Evolutionary conservation across 2,329 filamentous ascomycete genomes (phyloP), one percentile per base, ranked within the genome.

Genomic region (Aspergillus brasiliensis): DNA sequence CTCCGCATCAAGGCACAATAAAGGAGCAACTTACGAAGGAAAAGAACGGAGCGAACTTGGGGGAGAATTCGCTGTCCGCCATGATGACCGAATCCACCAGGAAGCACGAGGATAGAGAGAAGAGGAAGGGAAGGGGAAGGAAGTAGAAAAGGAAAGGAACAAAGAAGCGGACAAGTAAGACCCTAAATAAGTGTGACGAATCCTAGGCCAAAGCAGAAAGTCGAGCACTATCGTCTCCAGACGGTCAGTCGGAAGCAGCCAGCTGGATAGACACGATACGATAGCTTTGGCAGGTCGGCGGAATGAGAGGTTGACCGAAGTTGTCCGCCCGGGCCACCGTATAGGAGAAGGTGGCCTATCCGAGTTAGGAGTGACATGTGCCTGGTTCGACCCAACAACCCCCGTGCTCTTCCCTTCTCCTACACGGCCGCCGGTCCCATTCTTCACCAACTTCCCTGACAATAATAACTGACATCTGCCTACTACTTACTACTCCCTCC

Each of bases 1-100:
- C 28, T 40, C 25, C 2, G 1, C 13, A 1, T 37, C 61, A 49
- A 58, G 63, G n/a, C 11, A 51, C 15, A 27, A 13, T 51, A 38
- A 19, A 49, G 49, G 53, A 5, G 34, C 13, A 40, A 81, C 83
- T 75, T 78, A 87, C 85, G 83, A 89, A 88, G 75, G 86, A 86
- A 71, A 89, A 82, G 79, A 89, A 89, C 51, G 86, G 86, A 70
- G 86, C 86, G 71, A 88, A 88, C 75, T 84, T 85, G 66, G 86
- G 86, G 59, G 85, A 77, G 62, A 82, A 75, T 61, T 84, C 82
- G 63, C 79, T 83, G 62, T 77, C 77, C 51, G 74, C 72, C 77
- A 80, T 79, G 61, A 59, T 78, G 70, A 67, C 44, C 6, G 56
- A 46, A 8, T 48, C 44, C 44, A 27, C 47, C 51, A 44, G 19